A percentile compares a stretch with the other conserved stretches of the same genome.
These are phyloP conservation scores for Cladosporium sp. DNA, from an alignment of 2,329 filamentous ascomycete genomes.

Conservation along the genomic window DNA sequence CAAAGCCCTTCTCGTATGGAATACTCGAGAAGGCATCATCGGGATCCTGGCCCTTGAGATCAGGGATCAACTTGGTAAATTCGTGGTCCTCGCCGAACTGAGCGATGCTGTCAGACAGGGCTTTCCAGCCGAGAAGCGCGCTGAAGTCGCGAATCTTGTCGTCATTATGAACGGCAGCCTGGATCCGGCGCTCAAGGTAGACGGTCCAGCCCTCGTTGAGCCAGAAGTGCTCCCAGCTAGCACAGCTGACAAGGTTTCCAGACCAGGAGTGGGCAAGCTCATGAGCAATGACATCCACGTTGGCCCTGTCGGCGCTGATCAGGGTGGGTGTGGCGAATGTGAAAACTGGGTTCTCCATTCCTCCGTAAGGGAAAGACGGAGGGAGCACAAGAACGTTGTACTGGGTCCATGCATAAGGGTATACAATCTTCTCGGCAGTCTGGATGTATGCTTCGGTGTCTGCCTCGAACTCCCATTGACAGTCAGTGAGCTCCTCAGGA, in stretches of 20 bases:
- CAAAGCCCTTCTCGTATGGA: conserved; percentile 95
- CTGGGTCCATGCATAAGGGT: conserved; percentile 87
- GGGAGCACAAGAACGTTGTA: conserved; percentile 93
- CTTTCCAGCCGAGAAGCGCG: conserved; percentile 93
- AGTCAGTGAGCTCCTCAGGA: conserved; percentile 77
- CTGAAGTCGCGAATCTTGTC: conserved; percentile 87
- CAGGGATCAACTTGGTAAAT: conserved; percentile 86
- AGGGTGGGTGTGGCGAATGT: conserved; percentile 95
- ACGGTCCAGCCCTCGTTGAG: conserved; percentile 84
- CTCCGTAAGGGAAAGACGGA: conserved; percentile 74
- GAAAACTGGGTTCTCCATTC: conserved; percentile 69
- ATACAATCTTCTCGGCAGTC: conserved; percentile 74
- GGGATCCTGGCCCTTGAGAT: conserved; percentile 85
- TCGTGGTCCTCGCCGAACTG: conserved; percentile 79
- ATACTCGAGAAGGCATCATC: conserved; percentile 92
- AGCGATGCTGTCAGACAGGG: conserved; percentile 73
- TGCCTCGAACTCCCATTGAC: conserved; percentile 85
- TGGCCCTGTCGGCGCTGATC: conserved; percentile 77
- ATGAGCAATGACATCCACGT: conserved; percentile 94
- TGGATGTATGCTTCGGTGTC: conserved; percentile 92
- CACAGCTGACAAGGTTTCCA: conserved; percentile 76
- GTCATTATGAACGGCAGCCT: conserved; percentile 69
- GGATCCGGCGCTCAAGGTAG: conserved; percentile 85
- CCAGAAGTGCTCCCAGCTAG: conserved; percentile 76
- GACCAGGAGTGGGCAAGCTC: conserved; percentile 77